Evolutionary conservation across 345 rosid species (phyloP).

Genomic region (Gossypium longicalyx): DNA sequence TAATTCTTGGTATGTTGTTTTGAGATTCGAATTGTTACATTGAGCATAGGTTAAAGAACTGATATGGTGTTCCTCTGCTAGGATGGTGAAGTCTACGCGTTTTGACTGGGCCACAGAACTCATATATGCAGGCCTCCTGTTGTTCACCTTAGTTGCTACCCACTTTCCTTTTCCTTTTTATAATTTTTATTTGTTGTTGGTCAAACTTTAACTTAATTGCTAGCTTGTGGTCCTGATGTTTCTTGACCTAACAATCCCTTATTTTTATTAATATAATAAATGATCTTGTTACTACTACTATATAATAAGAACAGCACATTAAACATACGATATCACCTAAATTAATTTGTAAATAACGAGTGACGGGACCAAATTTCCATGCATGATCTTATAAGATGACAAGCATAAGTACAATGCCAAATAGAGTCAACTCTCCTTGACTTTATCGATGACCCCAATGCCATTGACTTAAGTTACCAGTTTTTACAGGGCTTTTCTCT

Average conservation of each 20-base stretch:
- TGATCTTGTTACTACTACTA: not conserved
- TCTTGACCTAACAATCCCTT: constrained; percentile 18
- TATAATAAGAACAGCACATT: too few relatives aligned
- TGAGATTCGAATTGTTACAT: too few relatives aligned
- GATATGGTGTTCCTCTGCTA: too few relatives aligned
- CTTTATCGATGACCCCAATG: not conserved
- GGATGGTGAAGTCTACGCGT: not conserved
- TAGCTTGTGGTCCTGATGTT: constrained; percentile 8
- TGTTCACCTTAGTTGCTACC: constrained; percentile 18
- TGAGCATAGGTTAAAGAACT: too few relatives aligned
- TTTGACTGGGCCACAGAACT: not conserved
- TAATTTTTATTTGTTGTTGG: not conserved
- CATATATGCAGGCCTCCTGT: too few relatives aligned
- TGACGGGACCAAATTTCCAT: too few relatives aligned
- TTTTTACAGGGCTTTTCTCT: not conserved
- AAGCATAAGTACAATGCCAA: too few relatives aligned
- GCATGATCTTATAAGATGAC: too few relatives aligned
- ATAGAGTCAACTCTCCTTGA: not conserved
- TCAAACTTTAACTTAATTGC: not conserved
- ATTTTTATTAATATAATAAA: not conserved
- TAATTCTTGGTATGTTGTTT: not conserved
- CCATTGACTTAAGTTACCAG: not conserved
- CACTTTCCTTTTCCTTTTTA: not conserved
- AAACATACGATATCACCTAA: too few relatives aligned
- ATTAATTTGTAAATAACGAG: too few relatives aligned